Evolutionary conservation across 1,284 basidiomycete species (phyloP).

Genomic region (Vanrija humicola): DNA sequence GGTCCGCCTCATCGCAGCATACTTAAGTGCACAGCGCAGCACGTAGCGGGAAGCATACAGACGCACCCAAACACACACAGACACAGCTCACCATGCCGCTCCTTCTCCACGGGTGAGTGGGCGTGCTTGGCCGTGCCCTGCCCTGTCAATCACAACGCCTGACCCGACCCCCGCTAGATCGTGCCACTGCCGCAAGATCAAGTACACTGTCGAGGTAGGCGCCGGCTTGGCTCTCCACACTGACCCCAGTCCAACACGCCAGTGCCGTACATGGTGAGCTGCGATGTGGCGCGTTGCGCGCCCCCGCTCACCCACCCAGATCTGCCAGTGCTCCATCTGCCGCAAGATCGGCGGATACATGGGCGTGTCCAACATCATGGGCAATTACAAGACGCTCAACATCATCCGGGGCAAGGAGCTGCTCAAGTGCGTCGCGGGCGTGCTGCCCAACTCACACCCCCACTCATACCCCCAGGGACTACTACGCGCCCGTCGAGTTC

Average conservation of each 20-base stretch:
- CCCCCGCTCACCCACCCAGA: slow-evolving; percentile 9
- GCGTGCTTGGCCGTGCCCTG: no score
- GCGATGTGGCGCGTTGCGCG: not conserved
- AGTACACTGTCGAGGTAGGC: slow-evolving; percentile 41
- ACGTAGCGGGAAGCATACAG: no score
- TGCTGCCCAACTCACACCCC: no score
- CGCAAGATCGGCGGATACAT: slow-evolving; percentile 48
- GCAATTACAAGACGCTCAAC: slow-evolving; percentile 42
- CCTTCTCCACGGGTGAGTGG: slow-evolving; percentile 34
- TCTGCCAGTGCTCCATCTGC: slow-evolving; percentile 49
- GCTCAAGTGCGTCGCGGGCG: slow-evolving; percentile 35
- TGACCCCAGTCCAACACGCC: slow-evolving; percentile 42
- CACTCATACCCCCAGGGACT: slow-evolving; percentile 25
- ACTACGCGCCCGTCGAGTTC: slow-evolving; percentile 34
- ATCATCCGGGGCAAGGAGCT: slow-evolving; percentile 42
- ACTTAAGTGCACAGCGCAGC: no score
- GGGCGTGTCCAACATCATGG: slow-evolving; percentile 48
- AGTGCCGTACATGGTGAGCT: slow-evolving; percentile 40
- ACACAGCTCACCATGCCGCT: slow-evolving; percentile 29
- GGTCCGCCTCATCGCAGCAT: no score
- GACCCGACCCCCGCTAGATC: slow-evolving; percentile 22
- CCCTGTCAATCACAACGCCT: no score
- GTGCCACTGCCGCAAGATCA: slow-evolving; percentile 46
- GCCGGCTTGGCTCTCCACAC: not conserved
- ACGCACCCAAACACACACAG: no score